Base-by-base conservation (phyloP, 371 early-diverging fungal species). In the Mortierella sp. region DNA sequence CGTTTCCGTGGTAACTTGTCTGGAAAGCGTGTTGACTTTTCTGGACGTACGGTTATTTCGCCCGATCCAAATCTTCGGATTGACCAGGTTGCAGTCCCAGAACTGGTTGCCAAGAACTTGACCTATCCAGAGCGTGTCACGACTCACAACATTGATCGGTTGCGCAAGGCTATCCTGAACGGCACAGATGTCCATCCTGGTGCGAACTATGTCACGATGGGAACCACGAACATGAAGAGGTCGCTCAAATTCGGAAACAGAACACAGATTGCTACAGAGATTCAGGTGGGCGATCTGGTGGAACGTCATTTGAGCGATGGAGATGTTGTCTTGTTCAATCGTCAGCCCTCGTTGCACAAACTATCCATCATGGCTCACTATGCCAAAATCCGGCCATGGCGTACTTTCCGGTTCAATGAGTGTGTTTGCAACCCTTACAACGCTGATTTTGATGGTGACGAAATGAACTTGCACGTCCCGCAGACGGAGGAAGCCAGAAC, bases 361-460 rank as follows among this genome's bases (percentile, higher is more conserved):
- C 88, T 99, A 61, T 94, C 95, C 80, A 99, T 99, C 64, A 99
- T 99, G 99, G 94, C 98, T 3, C 99, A 99, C 80, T 92, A 90
- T 82, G 96, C 87, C 53, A 96, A 95, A 67, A 91, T 99, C 19
- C 93, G 94, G 80, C 97, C 98, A 3, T 96, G 97, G 94, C 85
- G 97, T 67, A 99, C 99, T 3, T 94, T 99, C 84, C 90, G 99
- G 50, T 98, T 99, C 87, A 99, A 99, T 80, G 99, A 98, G 81
- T 99, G 98, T 89, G 99, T 98, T 5, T 99, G 99, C 82, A 91
- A 96, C 5, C 99, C 99, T 24, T 99, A 99, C 79, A 99, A 99
- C 82, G 99, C 99, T 42, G 99, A 99, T 90, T 99, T 99, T 81
- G 99, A 99, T 80, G 99, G 99, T 71, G 99, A 99, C 83, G 99